A percentile compares a stretch with the other conserved stretches of the same genome.
These are phyloP conservation scores for Insectozyma bohioensis DNA, from an alignment of 1,139 yeast species.

Conservation along the genomic window DNA sequence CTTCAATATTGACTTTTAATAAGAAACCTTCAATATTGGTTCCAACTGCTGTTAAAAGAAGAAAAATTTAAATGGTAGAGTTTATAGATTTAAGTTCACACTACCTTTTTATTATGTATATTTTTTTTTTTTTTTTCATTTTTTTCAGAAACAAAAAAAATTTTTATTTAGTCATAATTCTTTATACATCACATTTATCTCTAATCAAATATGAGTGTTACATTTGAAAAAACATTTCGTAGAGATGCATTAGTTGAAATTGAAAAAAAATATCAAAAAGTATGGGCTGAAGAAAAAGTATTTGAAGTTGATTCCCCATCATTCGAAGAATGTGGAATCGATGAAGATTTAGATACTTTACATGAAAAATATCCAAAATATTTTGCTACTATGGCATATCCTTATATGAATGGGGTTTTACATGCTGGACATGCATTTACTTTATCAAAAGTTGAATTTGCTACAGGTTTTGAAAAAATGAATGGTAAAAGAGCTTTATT, in stretches of 20 bases:
- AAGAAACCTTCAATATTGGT: conserved; percentile 15
- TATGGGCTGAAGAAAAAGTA: conserved; percentile 82
- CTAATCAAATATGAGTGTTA: conserved; percentile 36
- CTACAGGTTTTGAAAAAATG: conserved; percentile 94
- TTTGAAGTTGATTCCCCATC: conserved; percentile 91
- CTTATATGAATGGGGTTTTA: conserved; percentile 97
- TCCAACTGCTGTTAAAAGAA: conserved; percentile 12
- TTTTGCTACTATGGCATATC: conserved; percentile 95
- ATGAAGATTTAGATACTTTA: conserved; percentile 63
- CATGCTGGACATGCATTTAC: conserved; percentile 99
- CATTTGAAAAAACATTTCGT: conserved; percentile 68
- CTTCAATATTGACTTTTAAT: conserved; percentile 37
- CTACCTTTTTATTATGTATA: neutral
- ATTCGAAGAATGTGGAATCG: conserved; percentile 56
- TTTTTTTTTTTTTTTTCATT: conserved; percentile 2
- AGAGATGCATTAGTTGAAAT: conserved; percentile 90
- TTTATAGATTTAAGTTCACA: neutral
- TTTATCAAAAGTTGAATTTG: conserved; percentile 90
- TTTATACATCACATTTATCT: neutral
- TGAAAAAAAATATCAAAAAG: conserved; percentile 84
- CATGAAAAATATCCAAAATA: conserved; percentile 82
- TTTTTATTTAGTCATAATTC: conserved; percentile 8
- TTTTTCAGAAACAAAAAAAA: conserved; percentile 2
- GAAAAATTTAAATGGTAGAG: conserved; percentile 4
- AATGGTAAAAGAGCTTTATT: conserved; percentile 88